Conservation (phyloP, 2,329 filamentous ascomycete genomes). For the Drechmeria coniospora region DNA sequence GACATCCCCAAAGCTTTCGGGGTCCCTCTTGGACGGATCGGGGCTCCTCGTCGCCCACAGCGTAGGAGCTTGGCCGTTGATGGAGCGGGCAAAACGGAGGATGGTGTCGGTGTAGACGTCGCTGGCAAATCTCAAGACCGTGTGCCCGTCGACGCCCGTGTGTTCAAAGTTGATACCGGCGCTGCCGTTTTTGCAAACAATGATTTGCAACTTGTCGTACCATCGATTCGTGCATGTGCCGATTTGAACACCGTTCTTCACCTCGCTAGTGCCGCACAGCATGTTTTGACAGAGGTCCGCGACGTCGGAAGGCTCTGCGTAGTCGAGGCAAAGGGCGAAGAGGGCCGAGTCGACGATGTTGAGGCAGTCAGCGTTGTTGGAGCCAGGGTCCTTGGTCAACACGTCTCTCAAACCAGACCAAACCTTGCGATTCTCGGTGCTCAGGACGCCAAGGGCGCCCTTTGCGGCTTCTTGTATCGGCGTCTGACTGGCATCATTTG, state of each 20-base stretch:
- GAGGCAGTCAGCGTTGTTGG: constrained; percentile 93
- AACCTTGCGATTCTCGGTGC: constrained; percentile 88
- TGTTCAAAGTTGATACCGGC: constrained; percentile 99
- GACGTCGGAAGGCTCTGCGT: constrained; percentile 67
- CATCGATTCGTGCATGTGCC: constrained; percentile 96
- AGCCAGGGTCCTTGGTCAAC: constrained; percentile 68
- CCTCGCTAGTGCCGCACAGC: constrained; percentile 87
- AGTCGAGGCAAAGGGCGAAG: constrained; percentile 85
- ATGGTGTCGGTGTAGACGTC: constrained; percentile 98
- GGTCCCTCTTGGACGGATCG: constrained; percentile 83
- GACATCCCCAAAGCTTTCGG: constrained; percentile 81
- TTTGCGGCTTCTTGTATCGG: constrained; percentile 94
- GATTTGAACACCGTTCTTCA: constrained; percentile 86
- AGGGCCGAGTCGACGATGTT: constrained; percentile 88
- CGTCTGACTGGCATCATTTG: constrained; percentile 77
- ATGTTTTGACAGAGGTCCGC: constrained; percentile 93
- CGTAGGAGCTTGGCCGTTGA: constrained; percentile 84
- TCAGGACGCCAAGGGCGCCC: constrained; percentile 80
- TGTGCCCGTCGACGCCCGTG: constrained; percentile 94
- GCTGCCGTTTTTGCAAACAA: constrained; percentile 96
- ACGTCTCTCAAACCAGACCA: constrained; percentile 89
- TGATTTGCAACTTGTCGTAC: constrained; percentile 99
- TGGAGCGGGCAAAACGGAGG: constrained; percentile 81
- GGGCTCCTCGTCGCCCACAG: constrained; percentile 85
- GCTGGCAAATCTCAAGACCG: constrained; percentile 86